A percentile compares a stretch with the other conserved stretches of the same genome.
Evolutionary conservation across 2,329 filamentous ascomycete species (phyloP).

Genomic region (Xylariaceae sp.): DNA sequence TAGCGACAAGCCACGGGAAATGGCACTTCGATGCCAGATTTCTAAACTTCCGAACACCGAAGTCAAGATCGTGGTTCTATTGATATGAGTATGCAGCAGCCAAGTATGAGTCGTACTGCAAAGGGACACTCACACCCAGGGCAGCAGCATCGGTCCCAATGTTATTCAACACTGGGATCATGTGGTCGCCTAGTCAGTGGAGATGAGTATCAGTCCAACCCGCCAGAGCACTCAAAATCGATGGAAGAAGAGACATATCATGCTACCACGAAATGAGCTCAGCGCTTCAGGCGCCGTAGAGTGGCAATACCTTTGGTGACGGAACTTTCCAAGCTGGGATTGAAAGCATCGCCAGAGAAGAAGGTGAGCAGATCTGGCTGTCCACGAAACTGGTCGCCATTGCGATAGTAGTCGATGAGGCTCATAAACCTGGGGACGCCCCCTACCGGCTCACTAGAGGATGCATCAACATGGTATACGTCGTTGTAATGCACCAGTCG

Average conservation of each 20-base stretch:
- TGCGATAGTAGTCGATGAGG: constrained; percentile 70
- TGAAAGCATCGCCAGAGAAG: constrained; percentile 91
- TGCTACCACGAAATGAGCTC: not conserved
- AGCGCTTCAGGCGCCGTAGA: too few relatives aligned
- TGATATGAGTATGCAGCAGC: constrained; percentile 8
- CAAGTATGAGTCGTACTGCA: not conserved
- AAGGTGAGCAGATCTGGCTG: constrained; percentile 69
- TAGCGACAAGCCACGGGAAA: constrained; percentile 88
- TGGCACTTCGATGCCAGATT: constrained; percentile 69
- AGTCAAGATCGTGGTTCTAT: constrained; percentile 89
- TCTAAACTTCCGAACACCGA: constrained; percentile 77
- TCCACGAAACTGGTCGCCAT: constrained; percentile 54
- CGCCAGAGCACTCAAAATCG: not conserved
- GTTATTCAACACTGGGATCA: constrained; percentile 79
- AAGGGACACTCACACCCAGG: constrained; percentile 58
- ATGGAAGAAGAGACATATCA: not conserved
- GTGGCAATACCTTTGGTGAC: constrained; percentile 70
- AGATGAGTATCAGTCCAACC: not conserved
- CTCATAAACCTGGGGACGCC: constrained; percentile 79
- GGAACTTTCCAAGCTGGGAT: constrained; percentile 82
- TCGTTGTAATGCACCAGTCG: constrained; percentile 91
- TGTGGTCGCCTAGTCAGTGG: constrained; percentile 60
- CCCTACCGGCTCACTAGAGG: constrained; percentile 76
- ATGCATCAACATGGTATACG: constrained; percentile 79
- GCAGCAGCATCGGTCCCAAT: constrained; percentile 78